phyloP scores from a whole-genome alignment of 345 rosid species.

The Lagerstroemia speciosa region DNA sequence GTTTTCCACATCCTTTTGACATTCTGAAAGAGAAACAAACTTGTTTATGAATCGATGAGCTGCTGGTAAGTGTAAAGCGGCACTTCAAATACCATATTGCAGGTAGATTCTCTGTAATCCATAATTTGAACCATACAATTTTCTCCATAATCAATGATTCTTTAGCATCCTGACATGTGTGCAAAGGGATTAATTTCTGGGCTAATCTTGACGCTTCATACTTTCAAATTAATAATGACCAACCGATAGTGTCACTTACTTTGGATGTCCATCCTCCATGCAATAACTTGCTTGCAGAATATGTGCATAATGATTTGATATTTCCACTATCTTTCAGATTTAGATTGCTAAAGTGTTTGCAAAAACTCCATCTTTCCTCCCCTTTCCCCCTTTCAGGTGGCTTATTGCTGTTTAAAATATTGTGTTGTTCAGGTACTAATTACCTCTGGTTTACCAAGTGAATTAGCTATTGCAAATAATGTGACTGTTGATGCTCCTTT shows the following conservation, averaged over 20 bases:
- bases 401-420: neutral
- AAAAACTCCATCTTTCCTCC: neutral
- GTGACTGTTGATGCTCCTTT: conserved; percentile 74
- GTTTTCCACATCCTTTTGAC: too few species aligned
- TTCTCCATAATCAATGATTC: too few species aligned
- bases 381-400: neutral
- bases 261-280: neutral
- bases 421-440: conserved; percentile 53
- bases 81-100: too few species aligned
- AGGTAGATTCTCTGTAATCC: too few species aligned
- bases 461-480: conserved; percentile 42
- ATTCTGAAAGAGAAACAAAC: too few species aligned
- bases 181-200: neutral
- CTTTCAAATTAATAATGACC: neutral
- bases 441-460: conserved; percentile 66
- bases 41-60: too few species aligned
- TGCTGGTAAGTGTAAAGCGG: too few species aligned
- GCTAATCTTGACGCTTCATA: neutral
- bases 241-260: neutral
- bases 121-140: too few species aligned
- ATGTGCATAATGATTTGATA: neutral
- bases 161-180: neutral
- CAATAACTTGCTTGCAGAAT: neutral
- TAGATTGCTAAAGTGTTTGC: neutral
- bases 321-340: neutral